These are phyloP conservation scores for Botrytis aclada DNA, from an alignment of 2,329 filamentous ascomycete species.

Conservation along the genomic window DNA sequence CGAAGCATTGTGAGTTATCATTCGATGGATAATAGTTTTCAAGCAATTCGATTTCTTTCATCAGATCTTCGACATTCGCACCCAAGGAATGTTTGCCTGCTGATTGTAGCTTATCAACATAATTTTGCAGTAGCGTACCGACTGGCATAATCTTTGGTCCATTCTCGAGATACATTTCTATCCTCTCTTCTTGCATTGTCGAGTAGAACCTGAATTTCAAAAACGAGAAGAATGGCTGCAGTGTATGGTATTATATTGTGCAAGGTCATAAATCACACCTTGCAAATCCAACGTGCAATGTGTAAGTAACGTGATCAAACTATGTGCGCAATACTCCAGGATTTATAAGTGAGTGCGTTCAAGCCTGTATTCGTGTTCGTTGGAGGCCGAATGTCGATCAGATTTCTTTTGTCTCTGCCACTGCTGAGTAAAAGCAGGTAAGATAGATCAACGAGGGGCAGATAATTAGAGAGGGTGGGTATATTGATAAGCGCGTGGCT, in stretches of 20 bases:
- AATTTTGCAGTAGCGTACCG: not conserved
- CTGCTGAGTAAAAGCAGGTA: not conserved
- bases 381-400: not conserved
- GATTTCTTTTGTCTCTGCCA: not conserved
- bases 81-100: not conserved
- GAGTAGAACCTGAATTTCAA: not conserved
- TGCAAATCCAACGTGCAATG: not conserved
- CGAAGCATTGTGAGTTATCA: not conserved
- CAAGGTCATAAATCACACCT: slow-evolving; percentile 1
- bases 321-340: not conserved
- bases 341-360: not conserved
- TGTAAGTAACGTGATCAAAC: not conserved
- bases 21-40: slow-evolving; percentile 13
- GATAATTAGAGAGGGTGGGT: not conserved
- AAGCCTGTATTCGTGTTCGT: not conserved
- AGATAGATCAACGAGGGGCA: not conserved
- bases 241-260: not conserved
- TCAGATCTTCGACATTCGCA: slow-evolving; percentile 14
- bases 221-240: not conserved
- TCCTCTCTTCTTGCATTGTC: slow-evolving; percentile 11
- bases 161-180: not conserved
- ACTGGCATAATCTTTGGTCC: slow-evolving; percentile 8
- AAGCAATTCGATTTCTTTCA: slow-evolving; percentile 14
- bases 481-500: not conserved
- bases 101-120: slow-evolving; percentile 10